Conservation (phyloP, 495 filamentous ascomycete genomes). For the Copromyces sp. region DNA sequence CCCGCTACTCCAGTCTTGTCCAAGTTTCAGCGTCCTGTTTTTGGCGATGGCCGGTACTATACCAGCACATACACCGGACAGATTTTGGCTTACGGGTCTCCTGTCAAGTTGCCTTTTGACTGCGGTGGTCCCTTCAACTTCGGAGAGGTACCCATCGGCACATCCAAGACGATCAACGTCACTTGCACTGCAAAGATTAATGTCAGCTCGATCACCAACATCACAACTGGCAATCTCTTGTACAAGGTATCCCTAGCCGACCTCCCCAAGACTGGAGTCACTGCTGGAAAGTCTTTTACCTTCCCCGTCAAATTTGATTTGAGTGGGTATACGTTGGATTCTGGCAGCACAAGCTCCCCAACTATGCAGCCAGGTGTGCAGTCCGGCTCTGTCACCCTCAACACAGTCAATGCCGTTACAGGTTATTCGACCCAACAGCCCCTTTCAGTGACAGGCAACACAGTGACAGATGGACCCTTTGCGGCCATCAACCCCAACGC, state of each 20-base stretch:
- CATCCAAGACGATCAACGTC: conserved; percentile 14
- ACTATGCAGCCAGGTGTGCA: conserved; percentile 12
- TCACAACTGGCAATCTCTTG: conserved; percentile 17
- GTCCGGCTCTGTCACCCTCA: conserved; percentile 16
- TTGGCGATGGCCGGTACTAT: conserved; percentile 31
- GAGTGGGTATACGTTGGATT: conserved; percentile 15
- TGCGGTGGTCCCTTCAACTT: conserved; percentile 31
- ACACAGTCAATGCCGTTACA: conserved; percentile 9
- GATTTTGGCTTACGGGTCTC: conserved; percentile 30
- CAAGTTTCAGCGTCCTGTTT: conserved; percentile 30
- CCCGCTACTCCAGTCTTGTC: conserved; percentile 15
- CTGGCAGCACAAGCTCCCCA: conserved; percentile 13
- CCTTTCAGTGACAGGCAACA: conserved; percentile 14
- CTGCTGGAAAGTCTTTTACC: conserved; percentile 22
- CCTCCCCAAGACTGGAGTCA: conserved; percentile 23
- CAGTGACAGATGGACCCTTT: conserved; percentile 17
- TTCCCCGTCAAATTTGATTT: conserved; percentile 30
- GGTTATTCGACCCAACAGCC: conserved; percentile 25
- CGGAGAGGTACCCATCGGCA: conserved; percentile 28
- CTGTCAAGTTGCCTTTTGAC: conserved; percentile 25
- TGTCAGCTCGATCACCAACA: conserved; percentile 22
- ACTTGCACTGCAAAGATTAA: conserved; percentile 27
- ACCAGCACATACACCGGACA: conserved; percentile 25
- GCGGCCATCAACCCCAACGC: conserved; percentile 25
- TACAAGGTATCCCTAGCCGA: conserved; percentile 23